Evolutionary conservation across 208 protist genomes (phyloP).

Genomic region (Crithidia acanthocephali): DNA sequence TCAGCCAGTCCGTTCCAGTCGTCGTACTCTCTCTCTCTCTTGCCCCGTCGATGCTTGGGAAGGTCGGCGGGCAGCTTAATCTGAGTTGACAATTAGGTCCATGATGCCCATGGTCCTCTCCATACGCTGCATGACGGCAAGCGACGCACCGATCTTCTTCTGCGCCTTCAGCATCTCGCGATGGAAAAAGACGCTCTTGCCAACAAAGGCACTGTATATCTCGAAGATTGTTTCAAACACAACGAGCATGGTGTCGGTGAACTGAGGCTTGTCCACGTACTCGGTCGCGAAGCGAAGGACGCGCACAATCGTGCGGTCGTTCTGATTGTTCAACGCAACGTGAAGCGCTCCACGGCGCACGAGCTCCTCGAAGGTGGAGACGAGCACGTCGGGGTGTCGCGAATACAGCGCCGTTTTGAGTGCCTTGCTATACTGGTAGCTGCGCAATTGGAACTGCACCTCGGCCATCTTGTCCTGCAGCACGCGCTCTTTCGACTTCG

Average conservation of each 20-base stretch:
- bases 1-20: background rate
- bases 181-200: conserved; percentile 77
- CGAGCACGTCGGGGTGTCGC: conserved; percentile 67
- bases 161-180: conserved; percentile 75
- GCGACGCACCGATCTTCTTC: conserved; percentile 58
- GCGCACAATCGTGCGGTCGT: conserved; percentile 79
- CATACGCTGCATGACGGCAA: conserved; percentile 68
- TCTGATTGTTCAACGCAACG: conserved; percentile 83
- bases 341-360: conserved; percentile 78
- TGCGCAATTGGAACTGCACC: conserved; percentile 68
- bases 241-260: conserved; percentile 74
- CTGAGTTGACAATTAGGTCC: conserved; percentile 81
- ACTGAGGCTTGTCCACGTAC: conserved; percentile 77
- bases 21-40: too few relatives aligned
- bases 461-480: conserved; percentile 56
- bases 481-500: conserved; percentile 39
- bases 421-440: conserved; percentile 80
- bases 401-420: conserved; percentile 82
- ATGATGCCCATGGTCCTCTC: conserved; percentile 74
- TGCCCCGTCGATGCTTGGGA: too few relatives aligned
- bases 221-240: conserved; percentile 83
- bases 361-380: conserved; percentile 89
- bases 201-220: conserved; percentile 71
- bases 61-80: conserved; percentile 9
- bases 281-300: conserved; percentile 78